A percentile compares a stretch with the other conserved stretches of the same genome.
Conservation (phyloP, 2,329 filamentous ascomycete species). For the Ascochyta rabiei region DNA sequence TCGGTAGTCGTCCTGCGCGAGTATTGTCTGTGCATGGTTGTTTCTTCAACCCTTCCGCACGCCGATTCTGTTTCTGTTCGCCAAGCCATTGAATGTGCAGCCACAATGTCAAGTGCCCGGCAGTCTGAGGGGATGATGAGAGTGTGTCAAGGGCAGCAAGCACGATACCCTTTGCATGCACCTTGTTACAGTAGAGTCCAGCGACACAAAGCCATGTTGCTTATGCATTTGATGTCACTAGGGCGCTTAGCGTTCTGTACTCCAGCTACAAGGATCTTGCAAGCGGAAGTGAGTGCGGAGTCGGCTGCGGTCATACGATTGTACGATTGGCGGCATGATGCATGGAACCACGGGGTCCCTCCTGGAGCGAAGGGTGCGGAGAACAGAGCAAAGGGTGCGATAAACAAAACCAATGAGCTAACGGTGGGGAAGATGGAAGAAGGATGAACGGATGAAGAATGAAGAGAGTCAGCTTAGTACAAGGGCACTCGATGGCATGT, state of each 20-base stretch:
- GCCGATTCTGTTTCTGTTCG: background rate
- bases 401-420: no score
- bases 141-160: no score
- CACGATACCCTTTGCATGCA: no score
- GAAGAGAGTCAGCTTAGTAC: background rate
- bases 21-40: background rate
- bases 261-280: constrained; percentile 13
- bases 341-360: background rate
- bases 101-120: no score
- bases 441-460: background rate
- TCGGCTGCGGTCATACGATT: constrained; percentile 12
- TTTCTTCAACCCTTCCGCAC: background rate
- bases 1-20: constrained; percentile 4
- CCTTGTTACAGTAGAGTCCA: background rate
- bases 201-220: background rate
- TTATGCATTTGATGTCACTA: constrained; percentile 10
- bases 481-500: background rate
- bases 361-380: background rate
- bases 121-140: no score
- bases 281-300: constrained; percentile 16
- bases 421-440: background rate
- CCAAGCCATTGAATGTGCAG: background rate
- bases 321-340: constrained; percentile 13
- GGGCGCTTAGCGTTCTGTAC: constrained; percentile 10
- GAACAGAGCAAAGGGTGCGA: background rate